A percentile compares a stretch with the other conserved stretches of the same genome.
These are phyloP conservation scores for Spinellus fusiger DNA, from an alignment of 192 early-diverging fungal species.

Conservation along the genomic window DNA sequence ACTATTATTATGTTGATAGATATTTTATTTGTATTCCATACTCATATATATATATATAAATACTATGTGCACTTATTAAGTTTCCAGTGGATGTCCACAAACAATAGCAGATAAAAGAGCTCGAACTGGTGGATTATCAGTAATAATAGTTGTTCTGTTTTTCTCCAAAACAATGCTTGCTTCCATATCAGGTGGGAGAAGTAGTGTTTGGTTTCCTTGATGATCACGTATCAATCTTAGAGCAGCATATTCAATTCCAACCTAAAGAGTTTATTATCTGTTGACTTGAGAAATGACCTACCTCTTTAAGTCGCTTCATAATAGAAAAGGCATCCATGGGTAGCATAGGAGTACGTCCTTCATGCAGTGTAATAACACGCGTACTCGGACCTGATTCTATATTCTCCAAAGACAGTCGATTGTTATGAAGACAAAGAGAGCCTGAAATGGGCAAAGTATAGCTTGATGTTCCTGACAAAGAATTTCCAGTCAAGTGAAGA, in stretches of 20 bases:
- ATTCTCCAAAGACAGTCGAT: slow-evolving; percentile 1
- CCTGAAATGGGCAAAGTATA: slow-evolving; percentile 13
- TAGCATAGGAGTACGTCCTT: neutral
- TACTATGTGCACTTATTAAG: no score
- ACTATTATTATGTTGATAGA: no score
- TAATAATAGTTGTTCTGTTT: neutral
- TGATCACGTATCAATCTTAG: neutral
- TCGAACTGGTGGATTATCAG: neutral
- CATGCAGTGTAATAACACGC: neutral
- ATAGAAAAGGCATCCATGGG: neutral
- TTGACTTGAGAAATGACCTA: neutral
- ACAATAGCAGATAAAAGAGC: neutral
- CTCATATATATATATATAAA: no score
- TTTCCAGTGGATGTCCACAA: no score
- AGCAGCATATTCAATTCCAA: neutral
- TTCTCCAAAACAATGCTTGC: neutral
- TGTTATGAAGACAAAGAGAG: slow-evolving; percentile 12
- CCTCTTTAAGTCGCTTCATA: neutral
- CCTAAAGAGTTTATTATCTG: neutral
- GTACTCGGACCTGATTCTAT: neutral
- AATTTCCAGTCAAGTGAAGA: neutral
- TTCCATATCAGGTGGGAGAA: neutral
- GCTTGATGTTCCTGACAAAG: neutral
- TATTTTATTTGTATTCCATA: no score
- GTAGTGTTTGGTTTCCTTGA: neutral